Conservation (phyloP, 495 filamentous ascomycete genomes). For the Filosporella fistucella region DNA sequence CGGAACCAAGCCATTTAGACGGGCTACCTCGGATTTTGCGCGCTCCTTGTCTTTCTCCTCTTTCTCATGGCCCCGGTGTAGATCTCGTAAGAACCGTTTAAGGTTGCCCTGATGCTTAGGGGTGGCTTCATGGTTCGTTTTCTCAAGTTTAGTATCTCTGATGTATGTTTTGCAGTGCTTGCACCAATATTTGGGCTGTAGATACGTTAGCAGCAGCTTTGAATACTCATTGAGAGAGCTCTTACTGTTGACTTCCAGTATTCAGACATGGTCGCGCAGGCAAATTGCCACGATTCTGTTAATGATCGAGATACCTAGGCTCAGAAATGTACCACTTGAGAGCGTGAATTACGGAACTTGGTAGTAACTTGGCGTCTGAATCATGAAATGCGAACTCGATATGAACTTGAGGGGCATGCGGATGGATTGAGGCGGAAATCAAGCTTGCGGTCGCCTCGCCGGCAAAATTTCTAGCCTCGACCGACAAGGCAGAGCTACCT, state of each 20-base stretch:
- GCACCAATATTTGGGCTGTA: constrained; percentile 87
- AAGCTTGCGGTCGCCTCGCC: constrained; percentile 9
- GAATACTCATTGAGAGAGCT: constrained; percentile 1
- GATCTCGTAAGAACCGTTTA: constrained; percentile 83
- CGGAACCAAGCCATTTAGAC: constrained; percentile 73
- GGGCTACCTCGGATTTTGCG: constrained; percentile 80
- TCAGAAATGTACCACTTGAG: no score
- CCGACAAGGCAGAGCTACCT: constrained; percentile 1
- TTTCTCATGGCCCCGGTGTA: constrained; percentile 76
- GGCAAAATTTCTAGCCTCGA: constrained; percentile 12
- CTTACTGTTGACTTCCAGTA: constrained; percentile 96
- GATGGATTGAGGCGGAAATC: not conserved
- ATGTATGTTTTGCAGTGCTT: constrained; percentile 93
- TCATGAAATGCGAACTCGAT: no score
- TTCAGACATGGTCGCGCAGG: constrained; percentile 71
- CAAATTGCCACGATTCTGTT: no score
- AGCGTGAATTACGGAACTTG: no score
- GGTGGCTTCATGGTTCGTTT: constrained; percentile 85
- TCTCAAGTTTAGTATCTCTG: constrained; percentile 86
- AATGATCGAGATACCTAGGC: no score
- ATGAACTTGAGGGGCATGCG: not conserved
- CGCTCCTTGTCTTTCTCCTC: constrained; percentile 72
- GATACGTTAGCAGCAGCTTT: constrained; percentile 15
- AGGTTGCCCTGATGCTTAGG: constrained; percentile 81
- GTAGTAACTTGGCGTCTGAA: no score